These are phyloP conservation scores for Harringtonia lauricola DNA, from an alignment of 2,329 filamentous ascomycete genomes.

Conservation along the genomic window DNA sequence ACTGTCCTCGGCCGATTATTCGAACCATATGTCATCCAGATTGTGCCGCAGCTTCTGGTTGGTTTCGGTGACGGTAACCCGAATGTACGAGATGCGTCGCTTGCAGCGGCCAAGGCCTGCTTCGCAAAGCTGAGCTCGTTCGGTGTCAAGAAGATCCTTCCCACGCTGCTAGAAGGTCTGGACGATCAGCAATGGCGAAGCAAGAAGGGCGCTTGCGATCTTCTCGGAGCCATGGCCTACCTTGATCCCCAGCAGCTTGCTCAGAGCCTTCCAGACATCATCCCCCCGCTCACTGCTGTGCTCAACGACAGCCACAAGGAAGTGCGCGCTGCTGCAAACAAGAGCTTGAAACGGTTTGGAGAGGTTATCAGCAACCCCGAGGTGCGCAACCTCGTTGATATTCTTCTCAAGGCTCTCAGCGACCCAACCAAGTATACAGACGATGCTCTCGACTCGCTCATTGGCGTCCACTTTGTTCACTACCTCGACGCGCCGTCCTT, in stretches of 20 bases:
- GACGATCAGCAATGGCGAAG: conserved; percentile 96
- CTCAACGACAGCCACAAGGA: conserved; percentile 98
- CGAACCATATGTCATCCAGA: conserved; percentile 92
- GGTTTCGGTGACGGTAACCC: conserved; percentile 82
- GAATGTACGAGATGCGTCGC: conserved; percentile 84
- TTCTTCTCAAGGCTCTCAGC: conserved; percentile 90
- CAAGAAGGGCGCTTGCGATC: conserved; percentile 95
- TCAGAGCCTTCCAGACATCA: conserved; percentile 86
- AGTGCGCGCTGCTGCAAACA: conserved; percentile 81
- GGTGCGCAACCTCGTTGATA: conserved; percentile 82
- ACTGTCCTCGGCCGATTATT: conserved; percentile 79
- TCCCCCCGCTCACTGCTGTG: conserved; percentile 86
- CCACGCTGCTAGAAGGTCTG: conserved; percentile 80
- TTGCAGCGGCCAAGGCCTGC: conserved; percentile 88
- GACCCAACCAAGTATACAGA: conserved; percentile 97
- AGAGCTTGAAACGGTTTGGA: conserved; percentile 93
- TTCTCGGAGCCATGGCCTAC: conserved; percentile 96
- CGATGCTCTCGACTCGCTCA: conserved; percentile 81
- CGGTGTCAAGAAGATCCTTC: conserved; percentile 88
- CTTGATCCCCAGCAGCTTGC: conserved; percentile 92
- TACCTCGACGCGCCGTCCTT: conserved; percentile 96
- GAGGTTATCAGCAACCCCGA: conserved; percentile 98
- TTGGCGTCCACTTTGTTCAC: conserved; percentile 97
- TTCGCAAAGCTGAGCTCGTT: conserved; percentile 91
- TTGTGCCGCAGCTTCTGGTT: conserved; percentile 79